Base-by-base conservation (phyloP, 2,329 filamentous ascomycete species). In the Sphaerostilbella broomeana region DNA sequence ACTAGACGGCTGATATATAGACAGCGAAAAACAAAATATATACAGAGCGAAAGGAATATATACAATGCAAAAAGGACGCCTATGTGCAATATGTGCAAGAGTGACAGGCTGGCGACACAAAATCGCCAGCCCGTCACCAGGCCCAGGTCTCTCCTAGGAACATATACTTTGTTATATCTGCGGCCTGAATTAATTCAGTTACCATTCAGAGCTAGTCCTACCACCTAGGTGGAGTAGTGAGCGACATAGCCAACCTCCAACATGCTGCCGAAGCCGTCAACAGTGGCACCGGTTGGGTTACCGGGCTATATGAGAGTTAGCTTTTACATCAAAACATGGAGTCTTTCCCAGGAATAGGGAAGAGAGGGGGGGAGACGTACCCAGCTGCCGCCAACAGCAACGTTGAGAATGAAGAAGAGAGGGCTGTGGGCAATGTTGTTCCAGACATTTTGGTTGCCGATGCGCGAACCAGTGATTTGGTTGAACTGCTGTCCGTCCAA, bases 201-300 rank as follows among this genome's bases (percentile, higher is more conserved):
- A 6, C 16, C 17, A 12, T 34, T 12, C 10, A 21, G 16, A 22
- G n/a, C 17, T 6, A 13, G 31, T 4, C n/a, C 4, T n/a, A 4
- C 2, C 10, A 19, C 27, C 31, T 43, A 48, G 8, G 43, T 47
- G 30, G 38, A 37, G 38, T 65, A 68, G 11, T 67, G 61, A 19
- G 68, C 69, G 12, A 74, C 68, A 43, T 75, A 74, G 31, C 60
- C 63, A 17, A 73, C 62, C 52, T 75, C 72, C 64, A 75, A 68
- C 57, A 69, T 67, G 51, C 59, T 66, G 27, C 63, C 68, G 13
- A 52, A 66, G 19, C 70, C 64, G 35, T 65, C 70, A 2, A 48
- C 43, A 3, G 73, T 77, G n/a, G 53, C 48, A 4, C 38, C 49
- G 46, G 71, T 70, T 4, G 74, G 73, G 11, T 56, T 18, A 3